phyloP scores from a whole-genome alignment of 768 basidiomycete genomes.

The Fomitopsis serialis region DNA sequence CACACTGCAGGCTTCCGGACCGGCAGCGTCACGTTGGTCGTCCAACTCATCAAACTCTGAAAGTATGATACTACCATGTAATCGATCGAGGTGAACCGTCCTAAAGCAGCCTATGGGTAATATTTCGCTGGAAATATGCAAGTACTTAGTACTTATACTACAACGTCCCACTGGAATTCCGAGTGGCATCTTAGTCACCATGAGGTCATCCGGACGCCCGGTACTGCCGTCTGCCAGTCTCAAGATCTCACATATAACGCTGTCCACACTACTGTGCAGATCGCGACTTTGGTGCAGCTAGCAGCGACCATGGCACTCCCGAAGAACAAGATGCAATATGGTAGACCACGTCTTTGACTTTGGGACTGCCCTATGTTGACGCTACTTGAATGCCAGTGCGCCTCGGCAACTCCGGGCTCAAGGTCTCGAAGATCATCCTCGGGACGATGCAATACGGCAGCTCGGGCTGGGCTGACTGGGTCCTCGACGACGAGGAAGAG shows the following conservation, averaged over 20 bases:
- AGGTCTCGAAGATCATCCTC: conserved; percentile 34
- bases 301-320: background rate
- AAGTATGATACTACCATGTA: too few species aligned
- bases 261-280: too few species aligned
- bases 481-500: conserved; percentile 30
- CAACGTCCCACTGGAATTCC: background rate
- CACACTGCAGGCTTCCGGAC: too few species aligned
- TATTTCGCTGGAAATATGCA: too few species aligned
- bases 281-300: too few species aligned
- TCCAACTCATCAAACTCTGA: too few species aligned
- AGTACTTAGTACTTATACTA: too few species aligned
- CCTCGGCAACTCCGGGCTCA: conserved; percentile 38
- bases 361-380: too few species aligned
- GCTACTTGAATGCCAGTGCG: conserved; percentile 21
- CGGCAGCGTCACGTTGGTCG: too few species aligned
- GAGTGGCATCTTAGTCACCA: background rate
- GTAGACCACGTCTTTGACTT: background rate
- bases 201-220: background rate
- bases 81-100: too few species aligned
- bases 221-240: background rate
- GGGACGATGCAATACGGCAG: conserved; percentile 25
- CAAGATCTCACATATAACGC: background rate
- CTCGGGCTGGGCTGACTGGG: conserved; percentile 31
- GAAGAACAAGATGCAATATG: conserved; percentile 16
- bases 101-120: too few species aligned